These are phyloP conservation scores for Mycena chlorophos DNA, from an alignment of 768 basidiomycete genomes.

Conservation along the genomic window DNA sequence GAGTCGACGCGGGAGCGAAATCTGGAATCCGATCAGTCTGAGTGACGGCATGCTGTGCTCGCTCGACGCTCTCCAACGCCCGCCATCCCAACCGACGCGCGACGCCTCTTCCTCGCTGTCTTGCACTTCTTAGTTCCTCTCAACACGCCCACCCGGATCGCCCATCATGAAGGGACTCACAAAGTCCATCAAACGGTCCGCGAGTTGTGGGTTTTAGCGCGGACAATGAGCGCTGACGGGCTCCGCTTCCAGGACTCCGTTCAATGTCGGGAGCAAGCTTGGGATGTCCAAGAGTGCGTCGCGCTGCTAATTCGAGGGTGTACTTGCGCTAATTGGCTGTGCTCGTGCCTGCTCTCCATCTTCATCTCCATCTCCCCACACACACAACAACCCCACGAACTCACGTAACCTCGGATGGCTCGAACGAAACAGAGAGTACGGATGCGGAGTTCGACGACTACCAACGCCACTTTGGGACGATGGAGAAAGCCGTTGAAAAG, in stretches of 20 bases:
- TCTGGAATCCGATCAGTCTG: no score
- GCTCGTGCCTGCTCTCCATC: no score
- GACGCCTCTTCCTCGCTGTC: neutral
- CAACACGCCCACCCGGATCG: neutral
- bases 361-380: no score
- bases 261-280: conserved; percentile 81
- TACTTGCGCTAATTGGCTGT: no score
- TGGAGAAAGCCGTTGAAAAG: conserved; percentile 86
- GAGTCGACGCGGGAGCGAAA: no score
- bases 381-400: no score
- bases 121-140: no score
- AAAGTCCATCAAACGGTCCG: conserved; percentile 75
- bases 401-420: no score
- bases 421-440: conserved; percentile 74
- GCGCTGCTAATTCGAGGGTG: conserved; percentile 8
- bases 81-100: no score
- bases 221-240: conserved; percentile 1
- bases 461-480: conserved; percentile 67
- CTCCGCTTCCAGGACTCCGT: conserved; percentile 73
- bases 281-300: conserved; percentile 90
- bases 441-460: conserved; percentile 93
- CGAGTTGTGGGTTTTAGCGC: neutral
- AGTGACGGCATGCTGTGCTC: no score
- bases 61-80: no score
- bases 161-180: conserved; percentile 78